Evolutionary conservation across 75 land plant species (phyloP), one percentile per base, ranked within the genome.

Genomic region (Cryptomeria japonica): DNA sequence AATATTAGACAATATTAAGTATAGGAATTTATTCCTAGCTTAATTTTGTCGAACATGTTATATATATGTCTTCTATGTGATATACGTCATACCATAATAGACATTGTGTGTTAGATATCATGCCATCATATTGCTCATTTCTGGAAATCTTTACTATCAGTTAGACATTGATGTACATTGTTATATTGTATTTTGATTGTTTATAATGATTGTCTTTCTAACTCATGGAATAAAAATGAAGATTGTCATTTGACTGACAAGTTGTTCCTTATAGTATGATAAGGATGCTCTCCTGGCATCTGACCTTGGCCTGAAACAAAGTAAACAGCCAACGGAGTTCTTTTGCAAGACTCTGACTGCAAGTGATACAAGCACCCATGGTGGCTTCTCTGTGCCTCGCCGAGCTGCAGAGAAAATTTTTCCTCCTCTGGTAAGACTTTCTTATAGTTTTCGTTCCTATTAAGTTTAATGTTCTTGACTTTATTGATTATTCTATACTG

Each of bases 291-390:
- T 94, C 11, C 90, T 94, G 87, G 90, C 93, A 31, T 93, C 98
- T 68, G 97, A 96, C 79, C 72, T 94, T 83, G 97, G 96, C 80
- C 91, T 95, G 28, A 95, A 91, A 87, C 96, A 92, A 90, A 94
- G 83, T 91, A 93, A 90, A 84, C 98, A 96, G 87, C 98, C 98
- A 25, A 46, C 93, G 47, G 97, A 95, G 86, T 96, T 93, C 91
- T 96, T 96, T 91, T 96, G 96, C 88, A 96, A 96, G 87, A 96
- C 97, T 72, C 91, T 96, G 51, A 96, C 98, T 25, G 98, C 98
- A 13, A 96, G 98, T 88, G 98, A 96, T 77, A 96, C 98, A 19
- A 96, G 98, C 83, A 96, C 98, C 14, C 98, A 96, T 78, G 98
- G 98, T 87, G 98, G 98, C 47, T 96, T 96, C 86, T 96, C 98